Evolutionary conservation across 768 basidiomycete species (phyloP), one percentile per base, ranked within the genome.

Genomic region (Xanthoconium purpureum): DNA sequence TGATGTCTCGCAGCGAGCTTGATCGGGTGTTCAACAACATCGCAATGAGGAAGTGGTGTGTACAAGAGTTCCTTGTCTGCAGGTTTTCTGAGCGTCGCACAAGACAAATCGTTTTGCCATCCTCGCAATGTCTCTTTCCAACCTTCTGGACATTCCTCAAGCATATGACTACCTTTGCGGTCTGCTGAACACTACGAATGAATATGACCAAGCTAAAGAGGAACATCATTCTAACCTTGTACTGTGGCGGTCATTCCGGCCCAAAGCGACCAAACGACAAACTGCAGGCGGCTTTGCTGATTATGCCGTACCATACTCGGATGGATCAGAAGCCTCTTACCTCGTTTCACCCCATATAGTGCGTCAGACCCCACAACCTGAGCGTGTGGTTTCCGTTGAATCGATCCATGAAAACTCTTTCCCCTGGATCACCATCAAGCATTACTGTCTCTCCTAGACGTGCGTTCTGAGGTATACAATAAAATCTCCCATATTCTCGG

Each of bases 341-440:
- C 81, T 92, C 53, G 76, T 88, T 57, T 77, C 80, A 40, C 89
- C 88, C 0, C 87, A 91, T 66, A 83, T 90, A 67, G 91, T 91
- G 59, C 61, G 84, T 76, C 54, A n/a, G 57, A 44, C 35, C 10
- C 51, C 10, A 54, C 18, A n/a, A 24, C 24, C 24, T 24, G 24
- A 24, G 24, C 24, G 35, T n/a, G n/a, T 28, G 39, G n/a, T 20
- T 28, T 54, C 29, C 32, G 12, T 59, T 44, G 58, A 49, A 56
- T 52, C 50, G 44, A 56, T 36, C 29, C 32, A 51, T 11, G 50
- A 50, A 59, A 94, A 91, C 89, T 94, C n/a, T 95, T 94, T 72
- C 77, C 87, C 3, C 71, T 95, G 52, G 93, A 95, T 71, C 94
- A 96, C 67, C 87, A 91, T 61, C 89, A 95, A 73, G 90, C 89